Base-by-base conservation (phyloP, 2,329 filamentous ascomycete species). In the Calonectria pseudoreteaudii region DNA sequence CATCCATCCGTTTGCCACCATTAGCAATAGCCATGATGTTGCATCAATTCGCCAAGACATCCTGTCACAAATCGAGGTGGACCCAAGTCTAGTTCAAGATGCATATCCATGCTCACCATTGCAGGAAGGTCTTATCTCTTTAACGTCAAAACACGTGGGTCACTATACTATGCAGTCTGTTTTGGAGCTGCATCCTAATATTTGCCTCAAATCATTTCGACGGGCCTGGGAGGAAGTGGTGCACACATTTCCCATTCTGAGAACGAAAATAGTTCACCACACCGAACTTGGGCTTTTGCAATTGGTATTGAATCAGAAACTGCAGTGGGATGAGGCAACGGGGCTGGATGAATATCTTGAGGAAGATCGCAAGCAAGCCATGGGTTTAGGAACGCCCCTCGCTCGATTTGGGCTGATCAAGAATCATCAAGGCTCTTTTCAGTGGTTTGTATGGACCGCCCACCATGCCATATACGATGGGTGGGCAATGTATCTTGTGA, bases 41-140 rank as follows among this genome's bases (percentile, higher is more conserved):
- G 53, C 11, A 3, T 58, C 53, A 18, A 26, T 58, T 0, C 53
- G 20, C 4, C 53, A 36, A 18, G 11, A 36, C 13, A 8, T 31
- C 30, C 30, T 31, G 30, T 31, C 30, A 31, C 30, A 31, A 31
- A 31, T 31, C 8, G 30, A 31, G 30, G 4, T 31, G 30, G 30
- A 31, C 30, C 30, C 30, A 31, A 31, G 30, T 31, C 30, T 31
- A 4, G 68, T 82, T 20, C 76, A 83, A 28, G 84, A 85, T 70
- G 70, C 82, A 0, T 85, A 81, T 53, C 84, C 84, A 2, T 84
- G 83, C 72, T 82, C 83, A 1, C 74, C 81, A 0, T 67, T 85
- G 2, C 84, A 86, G 47, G 81, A 83, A 68, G 82, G 83, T 3
- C 78, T 86, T 5, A 74, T 86, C 31, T 78, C 82, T 0, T 67